A percentile compares a stretch with the other conserved stretches of the same genome.
These are phyloP conservation scores for Alternaria arbusti DNA, from an alignment of 2,329 filamentous ascomycete genomes.

Conservation along the genomic window DNA sequence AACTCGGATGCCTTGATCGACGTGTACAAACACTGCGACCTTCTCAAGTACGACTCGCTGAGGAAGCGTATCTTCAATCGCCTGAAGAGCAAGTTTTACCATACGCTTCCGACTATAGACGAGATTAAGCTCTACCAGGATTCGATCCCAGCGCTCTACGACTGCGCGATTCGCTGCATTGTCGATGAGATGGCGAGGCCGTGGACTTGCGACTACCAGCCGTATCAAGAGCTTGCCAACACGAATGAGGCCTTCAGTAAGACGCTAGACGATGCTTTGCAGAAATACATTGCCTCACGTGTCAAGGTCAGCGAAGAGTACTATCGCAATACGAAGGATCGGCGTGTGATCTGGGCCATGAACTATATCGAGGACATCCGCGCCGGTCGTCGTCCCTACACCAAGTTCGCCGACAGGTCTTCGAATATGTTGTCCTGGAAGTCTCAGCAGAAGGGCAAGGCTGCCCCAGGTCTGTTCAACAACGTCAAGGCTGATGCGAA, in stretches of 20 bases:
- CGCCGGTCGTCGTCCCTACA: neutral
- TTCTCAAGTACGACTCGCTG: slow-evolving; percentile 22
- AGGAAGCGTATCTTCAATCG: slow-evolving; percentile 13
- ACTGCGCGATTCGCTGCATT: slow-evolving; percentile 3
- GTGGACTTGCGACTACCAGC: slow-evolving; percentile 13
- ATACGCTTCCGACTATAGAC: slow-evolving; percentile 10
- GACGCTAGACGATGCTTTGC: slow-evolving; percentile 3
- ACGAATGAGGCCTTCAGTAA: slow-evolving; percentile 7
- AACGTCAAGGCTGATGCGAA: neutral
- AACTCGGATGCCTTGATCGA: slow-evolving; percentile 14
- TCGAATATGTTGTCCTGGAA: neutral
- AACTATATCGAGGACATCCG: neutral
- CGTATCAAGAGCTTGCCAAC: slow-evolving; percentile 12
- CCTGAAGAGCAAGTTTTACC: slow-evolving; percentile 8
- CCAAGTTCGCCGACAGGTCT: neutral
- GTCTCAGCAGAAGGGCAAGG: neutral
- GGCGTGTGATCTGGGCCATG: slow-evolving; percentile 3
- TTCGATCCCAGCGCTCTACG: slow-evolving; percentile 12
- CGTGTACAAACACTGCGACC: slow-evolving; percentile 19
- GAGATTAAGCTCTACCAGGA: slow-evolving; percentile 13
- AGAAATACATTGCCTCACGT: slow-evolving; percentile 4
- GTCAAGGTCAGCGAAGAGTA: slow-evolving; percentile 10
- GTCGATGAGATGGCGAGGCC: slow-evolving; percentile 15
- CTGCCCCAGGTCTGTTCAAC: neutral
- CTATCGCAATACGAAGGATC: slow-evolving; percentile 3